These are phyloP conservation scores for Leucocoprinus leucothites DNA, from an alignment of 768 basidiomycete species.

Conservation along the genomic window DNA sequence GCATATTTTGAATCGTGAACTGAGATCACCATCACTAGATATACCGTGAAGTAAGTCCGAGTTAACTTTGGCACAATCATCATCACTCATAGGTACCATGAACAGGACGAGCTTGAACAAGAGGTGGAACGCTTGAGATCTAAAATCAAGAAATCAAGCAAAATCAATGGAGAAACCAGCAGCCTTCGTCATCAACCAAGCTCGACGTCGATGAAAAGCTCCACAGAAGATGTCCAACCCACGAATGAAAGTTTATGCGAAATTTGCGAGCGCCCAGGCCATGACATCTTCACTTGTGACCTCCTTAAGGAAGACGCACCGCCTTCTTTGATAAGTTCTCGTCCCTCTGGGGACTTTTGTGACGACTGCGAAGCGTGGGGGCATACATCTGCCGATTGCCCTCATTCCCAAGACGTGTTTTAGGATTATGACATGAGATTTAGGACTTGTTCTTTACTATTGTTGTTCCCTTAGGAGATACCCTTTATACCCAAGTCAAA, in stretches of 20 bases:
- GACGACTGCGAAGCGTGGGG: conserved; percentile 84
- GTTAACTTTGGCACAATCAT: neutral
- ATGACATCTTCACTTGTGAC: conserved; percentile 84
- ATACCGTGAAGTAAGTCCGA: conserved; percentile 64
- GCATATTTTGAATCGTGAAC: neutral
- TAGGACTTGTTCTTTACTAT: conserved; percentile 23
- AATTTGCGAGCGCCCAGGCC: conserved; percentile 81
- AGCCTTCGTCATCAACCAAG: conserved; percentile 29
- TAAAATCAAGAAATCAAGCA: conserved; percentile 61
- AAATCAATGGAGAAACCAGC: conserved; percentile 34
- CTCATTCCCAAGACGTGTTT: conserved; percentile 86
- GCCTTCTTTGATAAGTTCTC: conserved; percentile 19
- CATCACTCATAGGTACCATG: conserved; percentile 3
- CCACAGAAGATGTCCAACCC: conserved; percentile 15
- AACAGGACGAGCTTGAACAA: conserved; percentile 81
- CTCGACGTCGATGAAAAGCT: conserved; percentile 22
- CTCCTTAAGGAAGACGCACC: conserved; percentile 58
- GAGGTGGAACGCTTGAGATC: conserved; percentile 73
- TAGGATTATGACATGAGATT: conserved; percentile 26
- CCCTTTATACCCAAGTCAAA: conserved; percentile 23
- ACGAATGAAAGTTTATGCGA: conserved; percentile 58
- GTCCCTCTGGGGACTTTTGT: conserved; percentile 48
- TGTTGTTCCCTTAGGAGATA: conserved; percentile 2
- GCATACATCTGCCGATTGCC: conserved; percentile 74
- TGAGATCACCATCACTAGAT: conserved; percentile 44